These are phyloP conservation scores for Boletus patriciae DNA, from an alignment of 768 basidiomycete genomes.

Conservation along the genomic window DNA sequence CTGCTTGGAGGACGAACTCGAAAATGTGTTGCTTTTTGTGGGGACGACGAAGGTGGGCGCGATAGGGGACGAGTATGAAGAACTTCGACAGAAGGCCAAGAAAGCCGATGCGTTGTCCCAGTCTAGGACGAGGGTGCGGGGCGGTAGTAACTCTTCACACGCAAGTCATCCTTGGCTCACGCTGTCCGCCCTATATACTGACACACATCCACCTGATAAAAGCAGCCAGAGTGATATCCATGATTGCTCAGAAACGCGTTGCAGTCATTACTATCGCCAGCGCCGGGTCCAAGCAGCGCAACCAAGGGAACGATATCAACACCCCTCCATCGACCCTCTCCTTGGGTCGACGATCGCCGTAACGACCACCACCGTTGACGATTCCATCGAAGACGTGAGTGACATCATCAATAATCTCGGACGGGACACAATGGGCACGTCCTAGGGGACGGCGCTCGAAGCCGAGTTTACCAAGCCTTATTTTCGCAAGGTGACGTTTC, in stretches of 20 bases:
- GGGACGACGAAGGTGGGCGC: constrained; percentile 45
- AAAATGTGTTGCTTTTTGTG: constrained; percentile 68
- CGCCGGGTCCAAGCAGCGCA: too few relatives aligned
- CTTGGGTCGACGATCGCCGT: too few relatives aligned
- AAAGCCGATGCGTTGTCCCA: constrained; percentile 55
- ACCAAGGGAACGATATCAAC: too few relatives aligned
- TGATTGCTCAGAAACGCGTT: not conserved
- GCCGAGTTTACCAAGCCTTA: constrained; percentile 62
- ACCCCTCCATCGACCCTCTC: too few relatives aligned
- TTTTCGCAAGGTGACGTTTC: constrained; percentile 41
- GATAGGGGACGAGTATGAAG: constrained; percentile 77
- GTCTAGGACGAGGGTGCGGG: too few relatives aligned
- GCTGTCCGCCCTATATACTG: not conserved
- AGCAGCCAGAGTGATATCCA: not conserved
- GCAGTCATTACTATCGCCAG: too few relatives aligned
- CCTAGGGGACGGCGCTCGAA: constrained; percentile 52
- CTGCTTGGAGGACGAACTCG: constrained; percentile 82
- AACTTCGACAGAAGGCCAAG: constrained; percentile 48
- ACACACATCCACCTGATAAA: not conserved
- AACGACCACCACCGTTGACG: too few relatives aligned
- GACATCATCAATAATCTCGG: too few relatives aligned
- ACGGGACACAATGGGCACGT: too few relatives aligned
- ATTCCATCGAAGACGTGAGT: too few relatives aligned
- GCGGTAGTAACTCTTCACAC: too few relatives aligned
- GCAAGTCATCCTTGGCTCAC: too few relatives aligned